Conservation (phyloP, 768 basidiomycete genomes). For the Chiua virens region DNA sequence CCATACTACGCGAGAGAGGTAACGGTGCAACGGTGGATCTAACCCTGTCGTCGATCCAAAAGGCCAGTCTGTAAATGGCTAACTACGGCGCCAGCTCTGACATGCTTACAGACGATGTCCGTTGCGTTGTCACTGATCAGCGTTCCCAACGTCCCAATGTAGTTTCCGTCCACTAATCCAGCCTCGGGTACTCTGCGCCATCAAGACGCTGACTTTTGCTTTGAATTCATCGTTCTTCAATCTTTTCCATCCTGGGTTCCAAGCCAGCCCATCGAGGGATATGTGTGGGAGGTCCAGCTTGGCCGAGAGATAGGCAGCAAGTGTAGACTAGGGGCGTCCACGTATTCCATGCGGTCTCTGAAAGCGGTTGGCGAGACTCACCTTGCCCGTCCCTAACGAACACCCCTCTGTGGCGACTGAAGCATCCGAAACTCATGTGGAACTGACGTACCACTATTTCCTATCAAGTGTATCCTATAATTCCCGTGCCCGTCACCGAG, state of each 20-base stretch:
- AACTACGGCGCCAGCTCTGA: background rate
- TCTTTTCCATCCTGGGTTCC: slow-evolving; percentile 49
- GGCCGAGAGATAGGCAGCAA: slow-evolving; percentile 42
- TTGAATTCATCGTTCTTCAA: slow-evolving; percentile 28
- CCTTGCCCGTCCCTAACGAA: slow-evolving; percentile 42
- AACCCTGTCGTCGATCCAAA: slow-evolving; percentile 47
- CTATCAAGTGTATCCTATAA: slow-evolving; percentile 48
- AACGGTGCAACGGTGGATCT: slow-evolving; percentile 60
- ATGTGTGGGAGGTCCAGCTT: slow-evolving; percentile 47
- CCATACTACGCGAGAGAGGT: slow-evolving; percentile 57
- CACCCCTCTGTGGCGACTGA: background rate
- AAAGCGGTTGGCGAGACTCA: slow-evolving; percentile 9
- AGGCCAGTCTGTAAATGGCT: background rate
- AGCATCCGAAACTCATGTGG: background rate
- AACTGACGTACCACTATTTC: slow-evolving; percentile 49
- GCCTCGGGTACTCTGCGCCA: slow-evolving; percentile 33
- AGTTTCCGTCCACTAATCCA: slow-evolving; percentile 61
- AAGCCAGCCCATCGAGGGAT: slow-evolving; percentile 46
- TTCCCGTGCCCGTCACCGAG: slow-evolving; percentile 46
- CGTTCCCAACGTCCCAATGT: slow-evolving; percentile 25
- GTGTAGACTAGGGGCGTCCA: slow-evolving; percentile 43
- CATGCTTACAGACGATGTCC: slow-evolving; percentile 52
- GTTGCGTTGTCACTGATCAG: slow-evolving; percentile 42
- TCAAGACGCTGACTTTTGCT: slow-evolving; percentile 19
- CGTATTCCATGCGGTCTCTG: background rate